Percentiles rank a stretch among this genome's conserved stretches.
Evolutionary conservation across 371 early-diverging fungal species (phyloP).

Genomic region (Catenaria anguillulae): DNA sequence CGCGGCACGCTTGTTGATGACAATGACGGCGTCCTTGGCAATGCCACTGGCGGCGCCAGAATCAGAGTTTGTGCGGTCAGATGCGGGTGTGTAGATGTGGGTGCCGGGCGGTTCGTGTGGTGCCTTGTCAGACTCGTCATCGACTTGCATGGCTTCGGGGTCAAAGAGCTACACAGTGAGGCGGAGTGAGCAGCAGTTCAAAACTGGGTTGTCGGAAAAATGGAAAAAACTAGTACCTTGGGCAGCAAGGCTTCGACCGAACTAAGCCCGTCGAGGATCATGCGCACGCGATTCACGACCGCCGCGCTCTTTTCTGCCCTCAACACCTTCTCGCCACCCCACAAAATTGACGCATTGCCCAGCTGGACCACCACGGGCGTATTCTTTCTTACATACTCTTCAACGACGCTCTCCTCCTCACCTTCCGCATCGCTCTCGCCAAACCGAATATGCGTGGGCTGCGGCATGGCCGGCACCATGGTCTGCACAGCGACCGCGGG

Average conservation of each 20-base stretch:
- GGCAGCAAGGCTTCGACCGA: background rate
- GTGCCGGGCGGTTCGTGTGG: background rate
- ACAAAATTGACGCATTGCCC: too few species aligned
- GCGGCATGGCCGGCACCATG: constrained; percentile 1
- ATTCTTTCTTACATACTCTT: too few species aligned
- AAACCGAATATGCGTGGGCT: constrained; percentile 18
- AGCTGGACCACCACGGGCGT: too few species aligned
- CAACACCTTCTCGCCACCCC: background rate
- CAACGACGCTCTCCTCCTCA: background rate
- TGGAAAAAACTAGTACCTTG: too few species aligned
- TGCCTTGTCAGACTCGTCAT: background rate
- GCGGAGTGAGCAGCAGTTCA: background rate
- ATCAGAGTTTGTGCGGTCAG: background rate
- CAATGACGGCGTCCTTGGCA: background rate
- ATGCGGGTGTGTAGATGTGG: background rate
- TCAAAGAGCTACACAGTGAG: background rate
- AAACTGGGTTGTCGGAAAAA: background rate
- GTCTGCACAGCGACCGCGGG: background rate
- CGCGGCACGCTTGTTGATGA: background rate
- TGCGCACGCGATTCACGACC: background rate
- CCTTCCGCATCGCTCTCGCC: constrained; percentile 9
- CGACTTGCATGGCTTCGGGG: background rate
- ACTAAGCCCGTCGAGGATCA: background rate
- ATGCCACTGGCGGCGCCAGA: background rate
- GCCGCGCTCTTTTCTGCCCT: too few species aligned